Base-by-base conservation (phyloP, 345 rosid species). In the Iberis pinnata region DNA sequence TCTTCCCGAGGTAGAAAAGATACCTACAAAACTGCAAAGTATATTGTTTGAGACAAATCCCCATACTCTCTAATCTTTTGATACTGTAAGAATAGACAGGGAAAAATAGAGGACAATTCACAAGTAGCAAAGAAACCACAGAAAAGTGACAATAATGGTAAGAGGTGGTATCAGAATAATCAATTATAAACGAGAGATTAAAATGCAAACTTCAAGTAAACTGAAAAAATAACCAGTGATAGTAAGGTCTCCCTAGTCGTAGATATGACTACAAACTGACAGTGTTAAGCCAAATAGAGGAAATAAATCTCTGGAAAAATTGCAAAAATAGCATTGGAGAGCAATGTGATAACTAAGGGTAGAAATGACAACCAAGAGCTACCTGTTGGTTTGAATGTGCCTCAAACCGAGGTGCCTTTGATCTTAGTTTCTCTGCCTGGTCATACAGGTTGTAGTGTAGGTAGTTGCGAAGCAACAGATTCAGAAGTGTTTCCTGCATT, bases 371-470 rank as follows among this genome's bases (percentile, higher is more conserved):
- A 20, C 19, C 26, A 49, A 32, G 3, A 12, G 5, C 3, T 69
- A 71, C 97, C 89, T 89, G 97, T 63, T 89, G 95, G 66, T 83
- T 89, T 2, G 93, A 86, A 65, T 86, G 97, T 2, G 93, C 97
- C 68, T 89, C 97, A 75, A 89, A 89, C 35, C 84, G 73, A 16
- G 93, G 89, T 43, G 89, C 95, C 63, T 89, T 86, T 1, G 93
- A 89, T 60, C 97, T 72, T 58, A 89, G 61, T 76, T 86, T 89
- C 79, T 89, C 95, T 18, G 93, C 95, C 14, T 85, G 97, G 53
- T 89, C 95, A 64, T 86, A 89, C 1, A 83, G 71, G 58, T 83
- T 86, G 69, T 83, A 86, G 52, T 86, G 95, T 27, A 89, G 79
- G 63, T 86, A 83, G 70, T 86, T 86, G 12, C 88, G 84, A n/a